These are phyloP conservation scores for Colletotrichum noveboracense DNA, from an alignment of 2,329 filamentous ascomycete genomes.

Conservation along the genomic window DNA sequence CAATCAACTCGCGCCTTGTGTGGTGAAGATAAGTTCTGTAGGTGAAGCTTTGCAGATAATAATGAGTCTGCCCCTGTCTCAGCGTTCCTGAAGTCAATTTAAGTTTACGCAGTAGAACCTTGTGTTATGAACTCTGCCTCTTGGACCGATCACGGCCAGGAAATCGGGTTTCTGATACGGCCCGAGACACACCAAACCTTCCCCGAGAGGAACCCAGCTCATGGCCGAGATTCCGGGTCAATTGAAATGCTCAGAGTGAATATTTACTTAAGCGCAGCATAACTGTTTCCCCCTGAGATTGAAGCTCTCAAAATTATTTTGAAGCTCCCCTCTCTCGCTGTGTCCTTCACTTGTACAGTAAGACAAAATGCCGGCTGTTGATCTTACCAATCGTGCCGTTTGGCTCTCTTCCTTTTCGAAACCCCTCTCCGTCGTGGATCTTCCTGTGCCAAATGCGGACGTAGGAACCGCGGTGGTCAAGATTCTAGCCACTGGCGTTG, in stretches of 20 bases:
- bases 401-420: constrained; percentile 7
- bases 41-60: too few relatives aligned
- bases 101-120: neutral
- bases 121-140: neutral
- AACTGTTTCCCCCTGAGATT: neutral
- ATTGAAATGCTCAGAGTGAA: neutral
- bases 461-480: constrained; percentile 25
- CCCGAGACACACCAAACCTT: neutral
- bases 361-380: neutral
- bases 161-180: neutral
- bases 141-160: neutral
- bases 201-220: neutral
- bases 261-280: neutral
- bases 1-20: too few relatives aligned
- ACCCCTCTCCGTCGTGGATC: neutral
- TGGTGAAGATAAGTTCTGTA: too few relatives aligned
- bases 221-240: neutral
- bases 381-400: neutral
- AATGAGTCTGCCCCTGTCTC: too few relatives aligned
- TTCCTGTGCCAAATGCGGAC: constrained; percentile 23
- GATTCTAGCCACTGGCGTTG: constrained; percentile 27
- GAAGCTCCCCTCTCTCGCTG: neutral
- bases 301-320: neutral
- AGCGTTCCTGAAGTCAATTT: neutral
- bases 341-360: neutral